Evolutionary conservation across 257 asterid species (phyloP), one percentile per base, ranked within the genome.

Genomic region (Petrea volubilis): DNA sequence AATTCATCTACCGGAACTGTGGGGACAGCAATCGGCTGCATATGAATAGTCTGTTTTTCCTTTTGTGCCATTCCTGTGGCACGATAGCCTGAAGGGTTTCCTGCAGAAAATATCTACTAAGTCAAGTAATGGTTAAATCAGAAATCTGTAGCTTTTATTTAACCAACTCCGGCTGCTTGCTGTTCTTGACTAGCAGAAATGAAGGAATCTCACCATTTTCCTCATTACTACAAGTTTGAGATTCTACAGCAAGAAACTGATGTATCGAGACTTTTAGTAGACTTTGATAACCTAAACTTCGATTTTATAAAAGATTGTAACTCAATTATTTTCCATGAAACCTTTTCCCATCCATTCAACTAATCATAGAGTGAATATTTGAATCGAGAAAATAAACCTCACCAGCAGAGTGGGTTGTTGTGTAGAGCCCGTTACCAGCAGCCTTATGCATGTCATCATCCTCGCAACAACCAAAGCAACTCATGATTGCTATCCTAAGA

Each of bases 1-100:
- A 88, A 74, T 70, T 88, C 96, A 64, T 90, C 96, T 55, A 88
- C 90, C 24, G 91, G 68, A 74, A 90, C 74, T 24, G 86, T 58
- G 31, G 96, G 88, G 67, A 88, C 93, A 68, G 81, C 73, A 64
- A 90, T 88, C 1, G 97, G 96, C 79, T 74, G 93, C 81, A 88
- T 71, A 34, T 13, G 75, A 33, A 86, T 64, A 24, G 80, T 75
- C 68, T 78, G 88, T 31, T 60, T 73, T n/a, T 86, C 93, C 76
- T 64, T 83, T 59, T 76, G 85, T 34, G 89, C 85, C 10, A 83
- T 73, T 84, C 85, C 97, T 12, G 87, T 61, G 59, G 85, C 74
- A 60, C 43, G 86, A 77, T 86, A 79, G 38, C 88, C 92, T 28
- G 79, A 83, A 81, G 67, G 77, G 38, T 80, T 72, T 46, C 83